These are phyloP conservation scores for Aspergillus cristatus DNA, from an alignment of 495 filamentous ascomycete species.

Conservation along the genomic window DNA sequence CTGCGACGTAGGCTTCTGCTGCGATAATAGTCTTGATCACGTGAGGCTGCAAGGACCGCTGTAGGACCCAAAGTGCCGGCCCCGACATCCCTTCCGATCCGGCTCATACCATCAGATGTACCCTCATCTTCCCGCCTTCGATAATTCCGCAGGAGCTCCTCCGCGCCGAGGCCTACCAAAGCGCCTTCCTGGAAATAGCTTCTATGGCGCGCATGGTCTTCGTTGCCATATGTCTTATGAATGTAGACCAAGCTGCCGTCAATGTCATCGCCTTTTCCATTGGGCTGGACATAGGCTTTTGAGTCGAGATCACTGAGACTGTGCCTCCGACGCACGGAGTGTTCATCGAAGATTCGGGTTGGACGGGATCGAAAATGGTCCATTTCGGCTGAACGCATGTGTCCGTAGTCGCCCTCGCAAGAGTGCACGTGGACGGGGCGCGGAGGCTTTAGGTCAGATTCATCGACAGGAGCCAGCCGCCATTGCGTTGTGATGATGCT, in stretches of 20 bases:
- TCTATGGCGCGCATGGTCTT: slow-evolving; percentile 53
- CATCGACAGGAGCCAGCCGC: no score
- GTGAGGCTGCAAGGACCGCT: slow-evolving; percentile 70
- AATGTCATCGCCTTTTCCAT: slow-evolving; percentile 45
- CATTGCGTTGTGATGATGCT: no score
- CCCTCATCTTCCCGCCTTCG: slow-evolving; percentile 49
- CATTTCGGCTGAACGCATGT: slow-evolving; percentile 56
- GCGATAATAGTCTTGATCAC: slow-evolving; percentile 62
- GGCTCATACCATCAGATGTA: slow-evolving; percentile 47
- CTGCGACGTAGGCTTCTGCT: slow-evolving; percentile 47
- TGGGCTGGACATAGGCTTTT: slow-evolving; percentile 31
- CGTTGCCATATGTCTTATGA: slow-evolving; percentile 44
- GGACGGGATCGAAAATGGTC: slow-evolving; percentile 52
- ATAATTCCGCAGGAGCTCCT: slow-evolving; percentile 64
- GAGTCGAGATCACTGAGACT: slow-evolving; percentile 52
- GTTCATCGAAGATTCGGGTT: slow-evolving; percentile 47
- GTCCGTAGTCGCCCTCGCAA: slow-evolving; percentile 57
- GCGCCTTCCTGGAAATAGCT: slow-evolving; percentile 81
- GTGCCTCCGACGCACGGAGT: slow-evolving; percentile 44
- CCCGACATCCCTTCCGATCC: slow-evolving; percentile 62
- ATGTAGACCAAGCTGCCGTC: slow-evolving; percentile 58
- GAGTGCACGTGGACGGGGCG: slow-evolving; percentile 55
- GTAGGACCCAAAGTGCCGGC: slow-evolving; percentile 75
- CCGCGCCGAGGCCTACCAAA: slow-evolving; percentile 65
- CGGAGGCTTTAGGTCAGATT: no score